Evolutionary conservation across 225 moss, liverwort and hornwort genomes (phyloP).

Genomic region (Antitrichia curtipendula): DNA sequence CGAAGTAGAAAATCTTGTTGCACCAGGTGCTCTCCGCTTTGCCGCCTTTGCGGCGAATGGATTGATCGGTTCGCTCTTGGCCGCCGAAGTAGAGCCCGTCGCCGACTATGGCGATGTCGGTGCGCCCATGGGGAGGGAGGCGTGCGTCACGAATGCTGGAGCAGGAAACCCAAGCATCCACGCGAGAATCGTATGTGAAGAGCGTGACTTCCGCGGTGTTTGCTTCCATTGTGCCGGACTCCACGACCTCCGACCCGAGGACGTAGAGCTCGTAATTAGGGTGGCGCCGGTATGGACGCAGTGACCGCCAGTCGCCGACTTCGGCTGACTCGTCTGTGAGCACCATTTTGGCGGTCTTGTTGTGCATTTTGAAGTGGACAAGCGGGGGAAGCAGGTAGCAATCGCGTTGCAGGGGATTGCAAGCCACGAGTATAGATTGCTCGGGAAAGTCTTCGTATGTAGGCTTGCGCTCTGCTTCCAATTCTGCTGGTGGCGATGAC

Average conservation of each 20-base stretch:
- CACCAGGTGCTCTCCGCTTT: conserved; percentile 12
- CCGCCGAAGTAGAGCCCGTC: conserved; percentile 26
- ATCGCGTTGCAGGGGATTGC: conserved; percentile 10
- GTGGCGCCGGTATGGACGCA: background rate
- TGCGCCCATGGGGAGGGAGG: conserved; percentile 12
- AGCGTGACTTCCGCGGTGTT: background rate
- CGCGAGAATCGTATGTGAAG: conserved; percentile 15
- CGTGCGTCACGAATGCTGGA: conserved; percentile 16
- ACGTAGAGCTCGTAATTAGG: conserved; percentile 7
- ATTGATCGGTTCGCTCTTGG: conserved; percentile 9
- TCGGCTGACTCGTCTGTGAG: background rate
- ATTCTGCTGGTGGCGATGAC: background rate
- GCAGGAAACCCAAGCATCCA: conserved; percentile 14
- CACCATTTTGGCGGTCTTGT: conserved; percentile 15
- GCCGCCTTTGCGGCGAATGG: conserved; percentile 8
- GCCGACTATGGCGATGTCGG: conserved; percentile 17
- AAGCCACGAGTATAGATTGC: conserved; percentile 16
- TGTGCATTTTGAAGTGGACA: background rate
- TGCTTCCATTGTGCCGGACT: background rate
- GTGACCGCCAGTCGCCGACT: background rate
- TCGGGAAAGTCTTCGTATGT: background rate
- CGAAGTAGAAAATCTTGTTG: conserved; percentile 9
- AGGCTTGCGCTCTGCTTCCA: background rate
- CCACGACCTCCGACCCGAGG: conserved; percentile 1
- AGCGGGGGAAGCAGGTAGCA: background rate